A percentile compares a stretch with the other conserved stretches of the same genome.
phyloP scores from a whole-genome alignment of 257 asterid species.

The Primulina eburnea region DNA sequence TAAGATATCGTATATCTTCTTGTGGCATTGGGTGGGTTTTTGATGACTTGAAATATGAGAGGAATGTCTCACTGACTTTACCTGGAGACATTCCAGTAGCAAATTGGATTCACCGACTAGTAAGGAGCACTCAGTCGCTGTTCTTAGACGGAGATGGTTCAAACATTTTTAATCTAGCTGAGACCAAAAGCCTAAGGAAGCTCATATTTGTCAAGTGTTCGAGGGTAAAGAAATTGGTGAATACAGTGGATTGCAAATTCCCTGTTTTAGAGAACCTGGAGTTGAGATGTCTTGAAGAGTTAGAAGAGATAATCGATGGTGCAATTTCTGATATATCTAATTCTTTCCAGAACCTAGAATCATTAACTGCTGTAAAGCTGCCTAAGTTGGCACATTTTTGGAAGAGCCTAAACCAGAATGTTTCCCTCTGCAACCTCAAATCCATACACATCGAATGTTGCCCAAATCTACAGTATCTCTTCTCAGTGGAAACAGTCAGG shows the following conservation, averaged over 20 bases:
- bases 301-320: neutral
- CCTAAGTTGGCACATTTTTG: neutral
- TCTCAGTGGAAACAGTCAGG: neutral
- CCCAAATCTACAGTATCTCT: neutral
- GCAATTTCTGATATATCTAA: neutral
- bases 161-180: no score
- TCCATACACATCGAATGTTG: neutral
- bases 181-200: no score
- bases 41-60: neutral
- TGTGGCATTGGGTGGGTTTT: neutral
- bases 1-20: neutral
- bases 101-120: neutral
- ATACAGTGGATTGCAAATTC: neutral
- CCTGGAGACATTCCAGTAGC: neutral
- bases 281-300: neutral
- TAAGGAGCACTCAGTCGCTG: neutral
- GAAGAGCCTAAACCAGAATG: neutral
- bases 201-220: no score
- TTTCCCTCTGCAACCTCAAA: neutral
- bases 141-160: neutral
- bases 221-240: neutral
- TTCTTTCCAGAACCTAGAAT: neutral
- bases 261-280: neutral
- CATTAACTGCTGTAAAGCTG: neutral
- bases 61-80: neutral